Evolutionary conservation across 768 basidiomycete genomes (phyloP).

Genomic region (Boletus vinaceobasis): DNA sequence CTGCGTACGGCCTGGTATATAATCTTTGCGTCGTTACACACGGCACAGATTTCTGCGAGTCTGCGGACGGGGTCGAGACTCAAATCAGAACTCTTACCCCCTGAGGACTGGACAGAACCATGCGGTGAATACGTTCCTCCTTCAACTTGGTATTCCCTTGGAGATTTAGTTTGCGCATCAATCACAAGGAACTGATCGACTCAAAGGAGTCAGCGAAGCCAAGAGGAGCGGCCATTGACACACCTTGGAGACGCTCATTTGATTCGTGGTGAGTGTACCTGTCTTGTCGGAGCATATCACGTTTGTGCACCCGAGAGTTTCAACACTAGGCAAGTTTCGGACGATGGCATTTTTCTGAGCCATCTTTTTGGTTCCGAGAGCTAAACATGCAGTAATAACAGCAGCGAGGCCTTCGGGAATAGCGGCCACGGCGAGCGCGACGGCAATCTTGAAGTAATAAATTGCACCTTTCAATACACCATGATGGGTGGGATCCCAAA

Average conservation of each 20-base stretch:
- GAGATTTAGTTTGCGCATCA: slow-evolving; percentile 46
- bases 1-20: slow-evolving; percentile 69
- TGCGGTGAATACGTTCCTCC: slow-evolving; percentile 90
- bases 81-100: slow-evolving; percentile 63
- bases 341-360: slow-evolving; percentile 99
- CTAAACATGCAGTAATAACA: slow-evolving; percentile 95
- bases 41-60: slow-evolving; percentile 85
- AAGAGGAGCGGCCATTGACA: slow-evolving; percentile 14
- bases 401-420: slow-evolving; percentile 99
- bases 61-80: slow-evolving; percentile 71
- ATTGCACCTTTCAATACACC: slow-evolving; percentile 90
- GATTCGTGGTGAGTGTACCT: slow-evolving; percentile 92
- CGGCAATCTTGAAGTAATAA: slow-evolving; percentile 99
- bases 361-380: slow-evolving; percentile 98
- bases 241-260: slow-evolving; percentile 92
- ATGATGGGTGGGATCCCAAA: slow-evolving; percentile 92
- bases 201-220: slow-evolving; percentile 8
- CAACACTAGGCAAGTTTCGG: slow-evolving; percentile 91
- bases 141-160: slow-evolving; percentile 76
- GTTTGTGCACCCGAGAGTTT: slow-evolving; percentile 96
- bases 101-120: slow-evolving; percentile 66
- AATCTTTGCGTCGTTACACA: slow-evolving; percentile 94
- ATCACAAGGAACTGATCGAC: slow-evolving; percentile 67
- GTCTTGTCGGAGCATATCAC: slow-evolving; percentile 99
- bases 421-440: slow-evolving; percentile 96